Evolutionary conservation across 2,329 filamentous ascomycete species (phyloP).

Genomic region (Xylaria sp.): DNA sequence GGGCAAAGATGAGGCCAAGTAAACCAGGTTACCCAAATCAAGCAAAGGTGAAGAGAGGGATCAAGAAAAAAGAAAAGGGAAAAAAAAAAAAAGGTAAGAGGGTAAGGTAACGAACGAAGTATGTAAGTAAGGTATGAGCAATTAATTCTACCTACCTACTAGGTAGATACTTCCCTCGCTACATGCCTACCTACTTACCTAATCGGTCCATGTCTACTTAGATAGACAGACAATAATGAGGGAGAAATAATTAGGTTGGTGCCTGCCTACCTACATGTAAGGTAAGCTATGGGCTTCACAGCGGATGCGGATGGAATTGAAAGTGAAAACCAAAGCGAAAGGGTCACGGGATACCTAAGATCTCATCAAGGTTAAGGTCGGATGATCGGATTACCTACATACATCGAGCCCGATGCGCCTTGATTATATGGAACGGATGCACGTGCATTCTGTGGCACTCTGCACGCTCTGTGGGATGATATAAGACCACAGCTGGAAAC

Average conservation of each 20-base stretch:
- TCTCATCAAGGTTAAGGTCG: constrained; percentile 4
- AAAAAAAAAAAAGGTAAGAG: background rate
- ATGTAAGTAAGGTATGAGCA: constrained; percentile 8
- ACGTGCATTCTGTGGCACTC: background rate
- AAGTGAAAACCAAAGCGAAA: too few species aligned
- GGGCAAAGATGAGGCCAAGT: background rate
- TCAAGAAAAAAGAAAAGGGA: background rate
- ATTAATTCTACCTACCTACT: background rate
- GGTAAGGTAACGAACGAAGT: background rate
- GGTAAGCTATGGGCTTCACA: too few species aligned
- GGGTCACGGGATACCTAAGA: background rate
- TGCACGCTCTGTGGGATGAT: background rate
- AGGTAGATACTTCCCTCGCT: too few species aligned
- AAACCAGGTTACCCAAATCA: background rate
- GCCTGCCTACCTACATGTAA: too few species aligned
- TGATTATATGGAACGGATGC: constrained; percentile 9
- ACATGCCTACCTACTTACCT: background rate
- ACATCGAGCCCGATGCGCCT: background rate
- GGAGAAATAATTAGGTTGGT: too few species aligned
- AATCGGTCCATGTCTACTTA: background rate
- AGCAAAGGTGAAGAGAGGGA: too few species aligned
- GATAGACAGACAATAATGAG: background rate
- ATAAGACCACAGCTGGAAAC: background rate
- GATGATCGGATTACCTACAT: constrained; percentile 15
- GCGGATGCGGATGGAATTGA: too few species aligned